Evolutionary conservation across 352 stramenopile species (phyloP), one percentile per base, ranked within the genome.

Genomic region (Globisporangium nunn): DNA sequence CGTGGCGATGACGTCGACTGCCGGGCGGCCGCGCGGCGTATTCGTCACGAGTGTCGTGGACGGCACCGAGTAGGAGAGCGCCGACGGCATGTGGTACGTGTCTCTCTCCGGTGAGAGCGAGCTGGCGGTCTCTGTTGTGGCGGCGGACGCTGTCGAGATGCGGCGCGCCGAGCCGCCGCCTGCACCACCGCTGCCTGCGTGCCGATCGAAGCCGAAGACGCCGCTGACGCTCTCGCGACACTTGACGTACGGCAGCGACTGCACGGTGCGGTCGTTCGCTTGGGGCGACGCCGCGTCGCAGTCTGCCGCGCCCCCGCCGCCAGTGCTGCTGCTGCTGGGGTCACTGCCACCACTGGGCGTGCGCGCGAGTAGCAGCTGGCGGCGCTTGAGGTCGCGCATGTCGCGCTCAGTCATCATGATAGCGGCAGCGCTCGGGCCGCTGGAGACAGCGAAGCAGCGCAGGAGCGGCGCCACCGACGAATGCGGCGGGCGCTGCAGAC

Each of bases 1-100:
- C 2, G 85, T 94, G 48, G 85, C 85, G 59, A 94, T 94, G 40
- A 94, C 81, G 54, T 94, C 85, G 44, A 94, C 84, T 1, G 78
- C 75, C 10, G 78, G 78, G 17, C 82, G 82, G 3, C 71, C 82
- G 28, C 82, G 78, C 46, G 81, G 81, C 50, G 78, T 87, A 52
- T 81, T 88, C 55, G 67, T 80, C 47, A 87, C 62, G 39, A 81
- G 50, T 14, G 75, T 75, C 10, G 66, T 68, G 41, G 71, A 75
- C 53, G 81, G 81, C 31, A 91, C 78, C 50, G 81, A 91, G 64
- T 91, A 91, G 43, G 78, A 89, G 14, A 88, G 67, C 45, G 78
- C 81, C 48, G 66, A 68, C 17, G 72, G 68, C 41, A 89, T 60
- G 48, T 75, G 61, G 46, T 66, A 58, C n/a, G 50, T 55, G 14